phyloP scores from a whole-genome alignment of 352 stramenopile species.

The Plasmopara halstedii region DNA sequence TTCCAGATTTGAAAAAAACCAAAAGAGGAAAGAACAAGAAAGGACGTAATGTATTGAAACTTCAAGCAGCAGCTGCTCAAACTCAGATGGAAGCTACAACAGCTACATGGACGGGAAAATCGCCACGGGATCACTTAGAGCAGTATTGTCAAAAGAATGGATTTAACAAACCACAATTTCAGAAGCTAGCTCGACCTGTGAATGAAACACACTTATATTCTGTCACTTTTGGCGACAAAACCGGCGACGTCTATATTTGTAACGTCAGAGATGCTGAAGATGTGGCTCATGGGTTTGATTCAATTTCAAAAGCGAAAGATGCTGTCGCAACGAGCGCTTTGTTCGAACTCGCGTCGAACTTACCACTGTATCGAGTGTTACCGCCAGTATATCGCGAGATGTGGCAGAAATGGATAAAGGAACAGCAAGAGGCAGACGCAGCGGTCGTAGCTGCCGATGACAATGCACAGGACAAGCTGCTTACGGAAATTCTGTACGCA shows the following conservation, averaged over 20 bases:
- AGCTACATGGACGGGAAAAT: slow-evolving; percentile 63
- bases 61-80: slow-evolving; percentile 14
- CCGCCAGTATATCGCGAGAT: slow-evolving; percentile 82
- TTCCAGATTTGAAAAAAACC: slow-evolving; percentile 15
- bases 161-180: slow-evolving; percentile 71
- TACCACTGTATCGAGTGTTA: slow-evolving; percentile 86
- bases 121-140: slow-evolving; percentile 82
- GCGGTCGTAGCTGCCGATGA: slow-evolving; percentile 29
- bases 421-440: slow-evolving; percentile 28
- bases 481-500: slow-evolving; percentile 38
- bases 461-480: slow-evolving; percentile 42
- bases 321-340: slow-evolving; percentile 73
- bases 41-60: slow-evolving; percentile 20
- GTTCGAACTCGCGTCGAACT: slow-evolving; percentile 77
- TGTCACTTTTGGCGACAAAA: slow-evolving; percentile 43
- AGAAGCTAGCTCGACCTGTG: slow-evolving; percentile 25
- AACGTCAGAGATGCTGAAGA: slow-evolving; percentile 30
- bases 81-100: slow-evolving; percentile 10
- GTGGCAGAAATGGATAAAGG: slow-evolving; percentile 70
- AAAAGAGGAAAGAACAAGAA: slow-evolving; percentile 33
- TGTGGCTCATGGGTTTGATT: slow-evolving; percentile 35
- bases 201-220: slow-evolving; percentile 39
- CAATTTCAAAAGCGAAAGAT: slow-evolving; percentile 71
- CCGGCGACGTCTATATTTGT: slow-evolving; percentile 29
- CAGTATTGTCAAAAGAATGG: slow-evolving; percentile 87